Evolutionary conservation across 2,329 filamentous ascomycete species (phyloP).

Genomic region (Pseudopithomyces chartarum): DNA sequence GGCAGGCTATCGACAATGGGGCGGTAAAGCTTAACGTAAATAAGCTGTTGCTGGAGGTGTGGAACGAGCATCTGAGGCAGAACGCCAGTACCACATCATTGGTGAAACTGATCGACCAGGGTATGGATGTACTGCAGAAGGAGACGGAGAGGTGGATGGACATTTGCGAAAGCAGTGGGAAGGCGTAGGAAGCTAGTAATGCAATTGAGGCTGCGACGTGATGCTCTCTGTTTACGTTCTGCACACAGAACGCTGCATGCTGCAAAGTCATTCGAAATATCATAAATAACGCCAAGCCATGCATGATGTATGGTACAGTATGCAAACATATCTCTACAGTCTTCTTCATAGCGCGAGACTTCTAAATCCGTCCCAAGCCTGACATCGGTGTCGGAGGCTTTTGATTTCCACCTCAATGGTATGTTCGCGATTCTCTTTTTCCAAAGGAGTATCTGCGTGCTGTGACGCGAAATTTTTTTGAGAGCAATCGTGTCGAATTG

Average conservation of each 20-base stretch:
- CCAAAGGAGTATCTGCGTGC: neutral
- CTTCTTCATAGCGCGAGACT: neutral
- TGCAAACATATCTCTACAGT: slow-evolving; percentile 17
- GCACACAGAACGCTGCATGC: neutral
- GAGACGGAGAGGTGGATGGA: slow-evolving; percentile 57
- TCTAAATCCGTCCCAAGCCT: neutral
- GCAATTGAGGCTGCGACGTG: too few relatives aligned
- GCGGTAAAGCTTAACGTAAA: slow-evolving; percentile 65
- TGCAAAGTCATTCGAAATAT: neutral
- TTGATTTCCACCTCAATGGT: neutral
- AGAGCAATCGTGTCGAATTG: neutral
- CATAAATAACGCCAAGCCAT: slow-evolving; percentile 30
- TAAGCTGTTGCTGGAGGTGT: slow-evolving; percentile 55
- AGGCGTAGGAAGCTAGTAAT: slow-evolving; percentile 34
- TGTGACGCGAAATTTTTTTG: neutral
- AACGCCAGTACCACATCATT: slow-evolving; percentile 41
- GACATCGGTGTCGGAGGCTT: neutral
- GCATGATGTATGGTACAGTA: slow-evolving; percentile 34
- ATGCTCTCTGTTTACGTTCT: neutral
- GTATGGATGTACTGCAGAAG: slow-evolving; percentile 50
- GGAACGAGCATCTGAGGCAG: slow-evolving; percentile 48
- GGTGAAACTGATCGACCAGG: slow-evolving; percentile 51
- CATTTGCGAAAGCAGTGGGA: slow-evolving; percentile 53
- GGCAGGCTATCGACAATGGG: slow-evolving; percentile 57
- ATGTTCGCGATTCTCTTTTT: neutral